phyloP scores from a whole-genome alignment of 345 rosid species.

The Carallia brachiata region DNA sequence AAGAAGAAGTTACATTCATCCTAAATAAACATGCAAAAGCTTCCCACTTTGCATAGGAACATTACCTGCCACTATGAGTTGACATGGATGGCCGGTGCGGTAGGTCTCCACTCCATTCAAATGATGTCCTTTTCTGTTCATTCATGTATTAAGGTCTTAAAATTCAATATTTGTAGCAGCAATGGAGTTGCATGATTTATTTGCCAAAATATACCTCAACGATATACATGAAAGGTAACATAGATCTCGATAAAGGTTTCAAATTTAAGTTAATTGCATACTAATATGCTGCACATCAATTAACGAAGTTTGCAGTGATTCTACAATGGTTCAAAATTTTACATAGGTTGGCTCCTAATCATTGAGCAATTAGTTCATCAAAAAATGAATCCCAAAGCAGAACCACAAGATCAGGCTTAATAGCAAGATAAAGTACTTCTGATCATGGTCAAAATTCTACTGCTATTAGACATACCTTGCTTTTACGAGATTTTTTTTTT shows the following conservation, averaged over 20 bases:
- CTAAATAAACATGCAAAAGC: not conserved
- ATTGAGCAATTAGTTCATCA: not conserved
- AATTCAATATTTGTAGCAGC: not conserved
- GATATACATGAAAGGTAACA: not conserved
- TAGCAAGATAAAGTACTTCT: too few species aligned
- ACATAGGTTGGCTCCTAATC: not conserved
- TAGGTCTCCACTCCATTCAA: slow-evolving; percentile 15
- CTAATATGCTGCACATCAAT: not conserved
- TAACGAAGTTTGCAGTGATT: not conserved
- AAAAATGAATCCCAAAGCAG: not conserved
- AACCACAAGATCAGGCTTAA: not conserved
- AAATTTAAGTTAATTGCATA: not conserved
- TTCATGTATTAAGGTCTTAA: not conserved
- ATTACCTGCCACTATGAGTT: slow-evolving; percentile 16
- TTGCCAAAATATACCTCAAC: too few species aligned
- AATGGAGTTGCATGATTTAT: not conserved
- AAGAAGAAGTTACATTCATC: slow-evolving; percentile 6
- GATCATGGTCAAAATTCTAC: slow-evolving; percentile 6
- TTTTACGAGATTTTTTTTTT: slow-evolving; percentile 32
- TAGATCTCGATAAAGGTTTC: not conserved
- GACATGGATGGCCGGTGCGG: slow-evolving; percentile 9
- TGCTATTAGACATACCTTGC: slow-evolving; percentile 47
- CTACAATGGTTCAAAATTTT: too few species aligned
- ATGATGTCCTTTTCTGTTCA: slow-evolving; percentile 20
- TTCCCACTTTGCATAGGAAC: not conserved